Base-by-base conservation (phyloP, 148 eudicot genomes). In the Pharnaceum exiguum region DNA sequence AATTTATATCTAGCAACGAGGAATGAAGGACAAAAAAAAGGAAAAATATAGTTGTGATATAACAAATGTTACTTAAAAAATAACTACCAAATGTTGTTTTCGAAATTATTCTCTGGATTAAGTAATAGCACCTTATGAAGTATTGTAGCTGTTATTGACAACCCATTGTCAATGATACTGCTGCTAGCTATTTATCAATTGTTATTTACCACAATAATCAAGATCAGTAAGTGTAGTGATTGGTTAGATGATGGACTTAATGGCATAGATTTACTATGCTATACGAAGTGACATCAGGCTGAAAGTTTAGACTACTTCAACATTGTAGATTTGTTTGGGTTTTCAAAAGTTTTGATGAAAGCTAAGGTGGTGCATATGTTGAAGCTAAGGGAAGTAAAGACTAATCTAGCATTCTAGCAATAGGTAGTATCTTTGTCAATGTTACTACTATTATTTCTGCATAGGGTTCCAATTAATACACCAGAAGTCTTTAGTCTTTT, bases 401-500 rank as follows among this genome's bases (percentile, higher is more conserved):
- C n/a, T n/a, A n/a, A n/a, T n/a, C n/a, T n/a, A n/a, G n/a, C n/a
- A n/a, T 16, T 17, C 23, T 57, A 42, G 50, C 17, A 43, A 58
- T 43, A 35, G 48, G 51, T 42, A 44, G 43, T 29, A 42, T 58
- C 31, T 43, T 0, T 17, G 30, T 10, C 19, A 16, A 25, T 24
- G n/a, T 25, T 22, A 38, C 13, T 6, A 17, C 5, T 16, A 16
- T 17, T 5, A 23, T 18, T 46, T 57, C n/a, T 19, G 51, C 63
- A 66, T 66, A 57, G 71, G 57, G 63, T 49, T 40, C 50, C 63
- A 66, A 57, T 50, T 40, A 27, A 57, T 3, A 23, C 16, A 2
- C 15, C 31, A 15, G 4, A 55, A 55, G 46, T 64, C 45, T 64
- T 54, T 2, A 30, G 39, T 21, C 47, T 56, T 64, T 50, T 18